phyloP scores from a whole-genome alignment of 2,329 filamentous ascomycete species.

The Penicillium sp. region DNA sequence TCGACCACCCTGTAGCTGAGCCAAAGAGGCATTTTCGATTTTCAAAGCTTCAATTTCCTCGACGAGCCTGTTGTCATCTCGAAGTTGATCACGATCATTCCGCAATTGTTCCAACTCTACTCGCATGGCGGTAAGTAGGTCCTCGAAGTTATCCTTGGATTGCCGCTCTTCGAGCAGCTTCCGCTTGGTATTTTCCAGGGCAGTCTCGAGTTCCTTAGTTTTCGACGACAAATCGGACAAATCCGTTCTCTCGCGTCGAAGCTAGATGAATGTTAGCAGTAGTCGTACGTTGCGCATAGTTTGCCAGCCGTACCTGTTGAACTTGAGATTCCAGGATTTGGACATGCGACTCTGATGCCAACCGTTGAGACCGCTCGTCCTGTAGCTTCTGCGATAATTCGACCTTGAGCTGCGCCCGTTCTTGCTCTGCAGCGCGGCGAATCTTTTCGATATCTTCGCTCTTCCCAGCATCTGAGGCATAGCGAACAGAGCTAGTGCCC shows the following conservation, averaged over 20 bases:
- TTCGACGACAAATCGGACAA: conserved; percentile 51
- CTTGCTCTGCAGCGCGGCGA: conserved; percentile 81
- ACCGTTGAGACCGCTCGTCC: conserved; percentile 74
- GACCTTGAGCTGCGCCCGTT: conserved; percentile 80
- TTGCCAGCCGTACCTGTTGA: conserved; percentile 52
- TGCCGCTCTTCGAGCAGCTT: conserved; percentile 80
- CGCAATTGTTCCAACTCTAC: conserved; percentile 76
- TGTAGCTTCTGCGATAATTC: conserved; percentile 84
- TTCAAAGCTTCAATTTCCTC: conserved; percentile 74
- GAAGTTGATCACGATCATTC: conserved; percentile 79
- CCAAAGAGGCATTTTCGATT: conserved; percentile 45
- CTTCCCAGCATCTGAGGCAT: conserved; percentile 60
- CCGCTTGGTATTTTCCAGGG: conserved; percentile 77
- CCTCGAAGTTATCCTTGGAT: conserved; percentile 90
- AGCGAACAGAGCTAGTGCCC: conserved; percentile 79
- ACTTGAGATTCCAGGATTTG: conserved; percentile 77
- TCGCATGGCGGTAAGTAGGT: conserved; percentile 79
- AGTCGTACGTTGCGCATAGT: not conserved
- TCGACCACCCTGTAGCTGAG: conserved; percentile 49
- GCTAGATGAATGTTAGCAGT: conserved; percentile 24
- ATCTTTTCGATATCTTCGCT: conserved; percentile 75
- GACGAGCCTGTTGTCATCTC: conserved; percentile 78
- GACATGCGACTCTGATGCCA: conserved; percentile 78
- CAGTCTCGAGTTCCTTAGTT: conserved; percentile 73
- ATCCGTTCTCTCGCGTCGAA: conserved; percentile 55